Percentiles rank a stretch among this genome's conserved stretches.
These are phyloP conservation scores for Sutorius eximius DNA, from an alignment of 1,284 basidiomycete species.

Conservation along the genomic window DNA sequence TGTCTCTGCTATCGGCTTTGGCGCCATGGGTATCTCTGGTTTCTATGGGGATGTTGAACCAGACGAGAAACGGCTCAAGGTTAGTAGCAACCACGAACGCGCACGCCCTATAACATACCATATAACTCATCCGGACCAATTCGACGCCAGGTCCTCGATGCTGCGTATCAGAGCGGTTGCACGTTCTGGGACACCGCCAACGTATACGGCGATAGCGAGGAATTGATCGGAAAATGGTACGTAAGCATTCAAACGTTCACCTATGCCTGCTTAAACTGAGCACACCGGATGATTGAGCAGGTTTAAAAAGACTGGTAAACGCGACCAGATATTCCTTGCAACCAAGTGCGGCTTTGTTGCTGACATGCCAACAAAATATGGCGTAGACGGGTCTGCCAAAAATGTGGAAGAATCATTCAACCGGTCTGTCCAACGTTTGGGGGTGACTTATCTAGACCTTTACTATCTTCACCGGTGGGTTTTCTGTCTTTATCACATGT, in stretches of 20 bases:
- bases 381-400: constrained; percentile 23
- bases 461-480: constrained; percentile 34
- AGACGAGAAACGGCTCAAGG: constrained; percentile 47
- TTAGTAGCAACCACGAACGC: constrained; percentile 9
- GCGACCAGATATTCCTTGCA: constrained; percentile 45
- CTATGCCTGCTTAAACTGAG: background rate
- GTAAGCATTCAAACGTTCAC: background rate
- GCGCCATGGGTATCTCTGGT: constrained; percentile 40
- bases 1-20: constrained; percentile 38
- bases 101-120: too few relatives aligned
- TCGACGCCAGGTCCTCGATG: constrained; percentile 27
- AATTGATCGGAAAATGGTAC: constrained; percentile 43
- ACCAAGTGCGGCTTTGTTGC: constrained; percentile 42
- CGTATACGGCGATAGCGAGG: constrained; percentile 40
- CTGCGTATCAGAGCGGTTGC: constrained; percentile 34
- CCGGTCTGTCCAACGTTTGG: constrained; percentile 33
- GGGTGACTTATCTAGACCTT: constrained; percentile 34
- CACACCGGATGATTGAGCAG: constrained; percentile 10
- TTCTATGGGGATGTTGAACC: constrained; percentile 36
- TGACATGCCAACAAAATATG: constrained; percentile 6
- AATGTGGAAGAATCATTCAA: constrained; percentile 30
- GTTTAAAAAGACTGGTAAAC: constrained; percentile 40
- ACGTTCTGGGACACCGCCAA: constrained; percentile 43
- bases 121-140: background rate
- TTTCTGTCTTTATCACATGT: background rate